A percentile compares a stretch with the other conserved stretches of the same genome.
These are phyloP conservation scores for Shiraia sp. DNA, from an alignment of 2,329 filamentous ascomycete species.

Conservation along the genomic window DNA sequence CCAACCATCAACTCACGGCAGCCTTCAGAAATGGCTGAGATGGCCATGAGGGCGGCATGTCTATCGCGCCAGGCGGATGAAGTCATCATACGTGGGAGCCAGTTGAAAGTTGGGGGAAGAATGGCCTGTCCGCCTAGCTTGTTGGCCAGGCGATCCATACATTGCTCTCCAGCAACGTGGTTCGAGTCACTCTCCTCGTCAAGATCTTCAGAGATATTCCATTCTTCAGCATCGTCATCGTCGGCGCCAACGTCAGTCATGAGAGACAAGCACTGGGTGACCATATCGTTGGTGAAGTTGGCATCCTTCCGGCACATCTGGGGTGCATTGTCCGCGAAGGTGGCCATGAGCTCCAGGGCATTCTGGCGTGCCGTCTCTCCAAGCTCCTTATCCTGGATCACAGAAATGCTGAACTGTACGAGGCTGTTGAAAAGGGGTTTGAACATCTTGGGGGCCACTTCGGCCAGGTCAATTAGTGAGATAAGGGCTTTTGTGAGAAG, in stretches of 20 bases:
- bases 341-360: conserved; percentile 94
- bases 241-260: conserved; percentile 97
- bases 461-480: conserved; percentile 90
- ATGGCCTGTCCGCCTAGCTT: conserved; percentile 95
- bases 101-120: conserved; percentile 89
- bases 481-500: conserved; percentile 88
- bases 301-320: conserved; percentile 93
- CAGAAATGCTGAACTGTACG: conserved; percentile 88
- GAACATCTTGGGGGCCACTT: conserved; percentile 97
- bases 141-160: conserved; percentile 96
- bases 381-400: conserved; percentile 95
- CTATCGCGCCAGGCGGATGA: conserved; percentile 93
- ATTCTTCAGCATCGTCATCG: conserved; percentile 92
- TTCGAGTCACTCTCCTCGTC: conserved; percentile 98
- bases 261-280: conserved; percentile 93
- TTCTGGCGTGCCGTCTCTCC: conserved; percentile 90
- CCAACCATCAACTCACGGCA: conserved; percentile 95
- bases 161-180: conserved; percentile 96
- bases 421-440: conserved; percentile 90
- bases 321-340: conserved; percentile 92
- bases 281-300: conserved; percentile 94
- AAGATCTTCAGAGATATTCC: conserved; percentile 91
- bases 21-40: conserved; percentile 96
- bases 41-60: conserved; percentile 97
- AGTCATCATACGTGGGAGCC: conserved; percentile 97